A percentile compares a stretch with the other conserved stretches of the same genome.
These are phyloP conservation scores for Carex cristatella DNA, from an alignment of 176 grass and related monocot genomes.

Conservation along the genomic window DNA sequence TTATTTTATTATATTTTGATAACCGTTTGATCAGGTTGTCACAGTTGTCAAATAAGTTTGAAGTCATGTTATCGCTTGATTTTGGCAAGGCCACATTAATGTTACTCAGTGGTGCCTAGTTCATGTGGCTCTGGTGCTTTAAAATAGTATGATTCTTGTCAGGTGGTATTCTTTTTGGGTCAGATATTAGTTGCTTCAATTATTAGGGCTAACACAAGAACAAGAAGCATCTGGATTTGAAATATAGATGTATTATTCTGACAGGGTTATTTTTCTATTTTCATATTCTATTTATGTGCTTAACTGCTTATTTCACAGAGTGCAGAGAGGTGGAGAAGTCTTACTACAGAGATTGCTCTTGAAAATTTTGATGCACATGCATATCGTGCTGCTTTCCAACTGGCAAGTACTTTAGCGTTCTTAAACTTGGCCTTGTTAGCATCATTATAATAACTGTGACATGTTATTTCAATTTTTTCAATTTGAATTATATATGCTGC, in stretches of 20 bases:
- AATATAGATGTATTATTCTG: not conserved
- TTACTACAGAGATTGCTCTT: constrained; percentile 58
- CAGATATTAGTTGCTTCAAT: not conserved
- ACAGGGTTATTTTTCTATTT: not conserved
- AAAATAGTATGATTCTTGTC: not conserved
- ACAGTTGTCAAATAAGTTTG: not conserved
- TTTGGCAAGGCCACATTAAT: not conserved
- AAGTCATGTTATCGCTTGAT: not conserved
- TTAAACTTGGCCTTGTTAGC: not conserved
- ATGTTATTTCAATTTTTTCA: not conserved
- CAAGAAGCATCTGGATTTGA: not conserved
- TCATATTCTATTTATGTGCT: not conserved
- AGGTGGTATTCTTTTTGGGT: not conserved
- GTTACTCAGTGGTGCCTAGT: not conserved
- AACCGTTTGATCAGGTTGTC: not conserved
- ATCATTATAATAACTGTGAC: not conserved
- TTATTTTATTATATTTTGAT: not conserved
- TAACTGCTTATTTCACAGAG: constrained; percentile 50
- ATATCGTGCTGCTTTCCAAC: constrained; percentile 87
- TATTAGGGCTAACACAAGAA: not conserved
- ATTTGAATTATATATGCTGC: not conserved
- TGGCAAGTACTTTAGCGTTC: constrained; percentile 35
- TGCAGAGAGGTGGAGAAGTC: constrained; percentile 86
- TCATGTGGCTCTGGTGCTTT: not conserved
- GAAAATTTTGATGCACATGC: constrained; percentile 93